Base-by-base conservation (phyloP, 1,139 yeast species). In the Kodamaea ohmeri region DNA sequence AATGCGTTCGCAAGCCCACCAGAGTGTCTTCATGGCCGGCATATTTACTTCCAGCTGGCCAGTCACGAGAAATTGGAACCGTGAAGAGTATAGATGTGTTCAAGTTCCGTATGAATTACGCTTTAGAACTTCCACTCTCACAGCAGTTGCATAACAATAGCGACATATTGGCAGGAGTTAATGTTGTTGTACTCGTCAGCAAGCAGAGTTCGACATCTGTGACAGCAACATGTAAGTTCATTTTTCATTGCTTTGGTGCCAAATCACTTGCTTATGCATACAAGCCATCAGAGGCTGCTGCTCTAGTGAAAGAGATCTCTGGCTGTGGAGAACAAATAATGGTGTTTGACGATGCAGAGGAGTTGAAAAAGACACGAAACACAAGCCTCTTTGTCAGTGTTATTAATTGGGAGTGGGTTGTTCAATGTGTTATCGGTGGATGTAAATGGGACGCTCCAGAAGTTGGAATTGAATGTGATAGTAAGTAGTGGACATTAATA, bases 41-140 rank as follows among this genome's bases (percentile, higher is more conserved):
- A 19, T 89, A 81, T 55, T 53, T 84, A 3, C 61, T 89, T 29
- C 84, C 95, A 1, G 80, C 95, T 0, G 97, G 97, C 0, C 75
- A 73, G 24, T 72, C 81, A 5, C 60, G 56, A 4, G 48, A 54
- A 22, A 52, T 73, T 13, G 52, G 56, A 7, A 55, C 64, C 27
- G 52, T 66, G 8, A 67, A 58, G 45, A 73, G 73, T 46, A 46
- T 67, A 19, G 75, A 79, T 41, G 54, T 76, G 2, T 65, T 49
- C 32, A 49, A 49, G 6, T 80, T 75, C 48, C 48, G 67, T 8
- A 26, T 43, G 13, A 63, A 65, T 26, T 63, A 50, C 42, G 57
- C 58, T 0, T 30, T 38, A 1, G 58, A 56, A 0, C 34, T 29
- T 2, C 37, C 42, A 2, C 50, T 79, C 36, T 39, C 43, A 2